Evolutionary conservation across 345 rosid species (phyloP).

Genomic region (Acer campestre): DNA sequence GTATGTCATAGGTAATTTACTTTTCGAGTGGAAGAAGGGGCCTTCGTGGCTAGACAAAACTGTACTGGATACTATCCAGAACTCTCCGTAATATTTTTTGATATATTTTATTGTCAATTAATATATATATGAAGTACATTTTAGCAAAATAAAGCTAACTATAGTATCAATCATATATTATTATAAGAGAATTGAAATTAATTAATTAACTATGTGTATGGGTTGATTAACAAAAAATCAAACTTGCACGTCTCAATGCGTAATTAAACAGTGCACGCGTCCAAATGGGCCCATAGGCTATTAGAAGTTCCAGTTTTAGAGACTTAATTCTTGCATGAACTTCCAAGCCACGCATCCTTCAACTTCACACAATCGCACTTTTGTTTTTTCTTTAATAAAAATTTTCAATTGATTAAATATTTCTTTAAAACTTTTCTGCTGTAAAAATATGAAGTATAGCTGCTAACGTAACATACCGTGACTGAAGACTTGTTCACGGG

Average conservation of each 20-base stretch:
- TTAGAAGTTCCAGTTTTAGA: neutral
- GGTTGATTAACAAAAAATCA: slow-evolving; percentile 2
- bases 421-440: neutral
- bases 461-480: slow-evolving; percentile 6
- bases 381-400: neutral
- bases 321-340: slow-evolving; percentile 15
- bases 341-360: slow-evolving; percentile 58
- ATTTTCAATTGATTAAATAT: neutral
- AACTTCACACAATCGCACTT: neutral
- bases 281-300: slow-evolving; percentile 15
- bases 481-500: neutral
- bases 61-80: too few relatives aligned
- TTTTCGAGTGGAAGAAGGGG: too few relatives aligned
- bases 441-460: neutral
- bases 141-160: neutral
- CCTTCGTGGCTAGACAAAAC: too few relatives aligned
- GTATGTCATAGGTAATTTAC: too few relatives aligned
- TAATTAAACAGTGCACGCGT: slow-evolving; percentile 28
- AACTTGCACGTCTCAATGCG: slow-evolving; percentile 55
- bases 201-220: too few relatives aligned
- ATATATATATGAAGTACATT: too few relatives aligned
- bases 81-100: too few relatives aligned
- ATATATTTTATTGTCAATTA: too few relatives aligned
- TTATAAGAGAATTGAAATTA: too few relatives aligned
- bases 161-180: too few relatives aligned